Conservation (phyloP, 768 basidiomycete species). For the Tricholoma matsutake region DNA sequence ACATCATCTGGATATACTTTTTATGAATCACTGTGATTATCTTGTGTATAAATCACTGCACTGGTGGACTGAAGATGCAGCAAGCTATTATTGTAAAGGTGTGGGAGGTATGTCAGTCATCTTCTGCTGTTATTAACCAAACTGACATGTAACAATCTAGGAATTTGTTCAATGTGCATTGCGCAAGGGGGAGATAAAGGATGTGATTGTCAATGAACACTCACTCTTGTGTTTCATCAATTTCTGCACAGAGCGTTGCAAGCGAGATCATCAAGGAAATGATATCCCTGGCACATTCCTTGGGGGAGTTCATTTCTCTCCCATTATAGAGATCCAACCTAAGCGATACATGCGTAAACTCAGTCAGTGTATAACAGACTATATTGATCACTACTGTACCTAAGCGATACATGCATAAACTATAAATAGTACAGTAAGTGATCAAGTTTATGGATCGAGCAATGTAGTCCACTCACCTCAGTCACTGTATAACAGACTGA, state of each 20-base stretch:
- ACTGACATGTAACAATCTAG: background rate
- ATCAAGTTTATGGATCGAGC: too few relatives aligned
- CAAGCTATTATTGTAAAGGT: conserved; percentile 15
- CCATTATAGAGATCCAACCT: too few relatives aligned
- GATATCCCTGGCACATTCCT: conserved; percentile 25
- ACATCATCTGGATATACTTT: too few relatives aligned
- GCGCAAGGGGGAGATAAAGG: conserved; percentile 13
- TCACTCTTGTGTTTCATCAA: conserved; percentile 24
- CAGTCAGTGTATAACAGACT: too few relatives aligned
- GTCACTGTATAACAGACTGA: too few relatives aligned
- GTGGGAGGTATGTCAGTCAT: conserved; percentile 17
- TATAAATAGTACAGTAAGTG: too few relatives aligned
- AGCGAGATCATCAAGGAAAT: conserved; percentile 14
- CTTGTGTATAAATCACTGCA: conserved; percentile 12
- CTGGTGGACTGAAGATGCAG: conserved; percentile 24
- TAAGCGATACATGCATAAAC: too few relatives aligned
- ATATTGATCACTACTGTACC: too few relatives aligned
- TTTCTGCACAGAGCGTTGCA: conserved; percentile 20
- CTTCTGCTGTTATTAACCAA: background rate
- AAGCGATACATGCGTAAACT: too few relatives aligned
- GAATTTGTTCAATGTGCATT: conserved; percentile 2
- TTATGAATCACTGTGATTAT: too few relatives aligned
- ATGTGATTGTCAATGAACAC: conserved; percentile 28
- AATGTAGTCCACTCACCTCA: too few relatives aligned
- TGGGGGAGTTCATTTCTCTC: conserved; percentile 23